Percentiles rank a stretch among this genome's conserved stretches.
Evolutionary conservation across 2,329 filamentous ascomycete genomes (phyloP).

Genomic region (Claviceps arundinis): DNA sequence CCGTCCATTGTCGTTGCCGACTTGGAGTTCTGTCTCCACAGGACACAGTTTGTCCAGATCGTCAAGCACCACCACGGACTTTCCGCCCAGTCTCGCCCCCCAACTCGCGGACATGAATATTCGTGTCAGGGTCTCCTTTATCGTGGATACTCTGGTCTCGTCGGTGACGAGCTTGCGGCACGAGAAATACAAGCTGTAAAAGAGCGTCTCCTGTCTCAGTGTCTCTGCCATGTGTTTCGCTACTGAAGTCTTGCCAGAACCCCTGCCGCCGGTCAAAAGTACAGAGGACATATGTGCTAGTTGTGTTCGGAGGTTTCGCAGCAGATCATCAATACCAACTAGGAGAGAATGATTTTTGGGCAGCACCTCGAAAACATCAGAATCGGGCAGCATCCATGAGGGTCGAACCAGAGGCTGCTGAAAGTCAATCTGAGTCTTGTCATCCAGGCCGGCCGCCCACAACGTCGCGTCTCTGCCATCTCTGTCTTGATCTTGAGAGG

Average conservation of each 20-base stretch:
- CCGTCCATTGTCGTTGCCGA: slow-evolving; percentile 83
- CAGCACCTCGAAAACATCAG: slow-evolving; percentile 36
- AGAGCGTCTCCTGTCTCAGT: slow-evolving; percentile 59
- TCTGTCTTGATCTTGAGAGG: slow-evolving; percentile 28
- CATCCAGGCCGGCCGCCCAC: slow-evolving; percentile 71
- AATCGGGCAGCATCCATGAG: slow-evolving; percentile 32
- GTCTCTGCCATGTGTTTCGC: slow-evolving; percentile 62
- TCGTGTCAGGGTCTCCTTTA: slow-evolving; percentile 77
- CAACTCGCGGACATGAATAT: slow-evolving; percentile 83
- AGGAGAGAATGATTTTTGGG: slow-evolving; percentile 46
- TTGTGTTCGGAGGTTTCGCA: slow-evolving; percentile 60
- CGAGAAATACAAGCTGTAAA: slow-evolving; percentile 73
- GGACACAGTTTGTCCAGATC: slow-evolving; percentile 90
- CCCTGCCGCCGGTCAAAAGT: slow-evolving; percentile 75
- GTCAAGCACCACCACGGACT: slow-evolving; percentile 74
- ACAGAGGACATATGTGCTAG: slow-evolving; percentile 80
- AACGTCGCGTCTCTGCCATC: slow-evolving; percentile 35
- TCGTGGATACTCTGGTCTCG: slow-evolving; percentile 75
- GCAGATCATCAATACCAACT: slow-evolving; percentile 71
- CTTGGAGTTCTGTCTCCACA: slow-evolving; percentile 84
- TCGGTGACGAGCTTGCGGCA: slow-evolving; percentile 82
- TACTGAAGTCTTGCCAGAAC: slow-evolving; percentile 78
- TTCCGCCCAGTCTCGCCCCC: slow-evolving; percentile 78
- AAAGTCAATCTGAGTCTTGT: slow-evolving; percentile 60
- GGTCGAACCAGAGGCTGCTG: slow-evolving; percentile 60